Base-by-base conservation (phyloP, 228 moss, liverwort and hornwort genomes). In the Sphagnum fallax region DNA sequence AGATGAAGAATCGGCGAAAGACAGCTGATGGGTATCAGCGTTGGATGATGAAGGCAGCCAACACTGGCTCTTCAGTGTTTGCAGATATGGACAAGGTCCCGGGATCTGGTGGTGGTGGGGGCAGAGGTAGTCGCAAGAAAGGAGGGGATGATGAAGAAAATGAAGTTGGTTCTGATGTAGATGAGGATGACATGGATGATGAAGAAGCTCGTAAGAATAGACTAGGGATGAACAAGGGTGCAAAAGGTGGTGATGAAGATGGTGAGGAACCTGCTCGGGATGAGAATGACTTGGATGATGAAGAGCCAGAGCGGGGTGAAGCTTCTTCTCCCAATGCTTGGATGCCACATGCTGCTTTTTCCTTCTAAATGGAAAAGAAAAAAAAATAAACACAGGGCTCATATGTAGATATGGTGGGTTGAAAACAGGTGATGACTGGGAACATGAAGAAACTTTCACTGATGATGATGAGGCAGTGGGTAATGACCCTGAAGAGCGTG, bases 21-120 rank as follows among this genome's bases (percentile, higher is more conserved):
- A 98, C 98, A 16, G 98, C 94, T 73, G 98, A 98, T 76, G 98
- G 98, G 67, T 98, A 98, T 66, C 91, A 98, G 79, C 83, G 98
- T 53, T 94, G 98, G 98, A 93, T 98, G 93, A 98, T 98, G 98
- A 98, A 98, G 82, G 91, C 93, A 5, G 88, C 92, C 11, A 92
- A 84, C 55, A 80, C 88, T 72, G 91, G 75, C 71, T 85, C 89
- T 13, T 85, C 86, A 47, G 89, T 86, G 47, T 83, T 83, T 72
- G 76, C 80, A 50, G 87, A 87, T 15, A 65, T 82, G 60, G 87
- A 82, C 16, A 93, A 92, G 69, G 63, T 61, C 16, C 86, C 83
- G 64, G 82, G 79, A 51, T 66, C 80, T 72, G 87, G 78, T 66
- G 75, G 77, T 14, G 65, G 65, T 48, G 82, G 69, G 61, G 83